phyloP scores from a whole-genome alignment of 2,329 filamentous ascomycete genomes.

The Fusarium luffae region DNA sequence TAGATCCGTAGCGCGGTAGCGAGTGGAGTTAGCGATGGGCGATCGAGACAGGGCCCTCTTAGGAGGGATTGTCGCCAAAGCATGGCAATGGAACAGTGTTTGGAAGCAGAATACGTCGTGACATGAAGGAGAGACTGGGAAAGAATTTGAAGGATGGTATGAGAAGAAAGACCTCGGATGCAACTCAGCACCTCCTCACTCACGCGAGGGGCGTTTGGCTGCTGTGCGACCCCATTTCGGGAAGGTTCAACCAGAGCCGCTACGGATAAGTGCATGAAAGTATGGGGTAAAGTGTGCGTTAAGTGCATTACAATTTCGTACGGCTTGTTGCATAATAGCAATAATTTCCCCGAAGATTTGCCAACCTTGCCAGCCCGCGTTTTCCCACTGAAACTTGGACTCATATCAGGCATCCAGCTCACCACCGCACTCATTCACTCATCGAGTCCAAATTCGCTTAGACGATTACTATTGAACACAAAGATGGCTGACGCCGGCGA shows the following conservation, averaged over 20 bases:
- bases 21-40: constrained; percentile 36
- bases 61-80: constrained; percentile 44
- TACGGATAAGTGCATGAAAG: constrained; percentile 31
- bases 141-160: constrained; percentile 10
- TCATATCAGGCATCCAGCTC: constrained; percentile 23
- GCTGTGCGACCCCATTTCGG: constrained; percentile 40
- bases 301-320: not conserved
- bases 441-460: constrained; percentile 4
- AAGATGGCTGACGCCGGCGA: constrained; percentile 87
- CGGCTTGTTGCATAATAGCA: constrained; percentile 16
- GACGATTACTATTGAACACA: constrained; percentile 5
- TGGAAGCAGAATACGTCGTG: not conserved
- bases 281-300: constrained; percentile 26
- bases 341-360: constrained; percentile 41
- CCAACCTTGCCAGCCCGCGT: constrained; percentile 34
- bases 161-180: constrained; percentile 17
- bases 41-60: constrained; percentile 41
- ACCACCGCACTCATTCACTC: constrained; percentile 10
- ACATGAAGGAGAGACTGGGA: not conserved
- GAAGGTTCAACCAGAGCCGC: constrained; percentile 23
- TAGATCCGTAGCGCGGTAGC: constrained; percentile 36
- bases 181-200: constrained; percentile 30
- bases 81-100: constrained; percentile 43
- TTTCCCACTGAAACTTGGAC: constrained; percentile 38
- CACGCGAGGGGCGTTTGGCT: constrained; percentile 33